Percentiles rank a stretch among this genome's conserved stretches.
Evolutionary conservation across 192 early-diverging fungal genomes (phyloP).

Genomic region (Phlyctochytrium planicorne): DNA sequence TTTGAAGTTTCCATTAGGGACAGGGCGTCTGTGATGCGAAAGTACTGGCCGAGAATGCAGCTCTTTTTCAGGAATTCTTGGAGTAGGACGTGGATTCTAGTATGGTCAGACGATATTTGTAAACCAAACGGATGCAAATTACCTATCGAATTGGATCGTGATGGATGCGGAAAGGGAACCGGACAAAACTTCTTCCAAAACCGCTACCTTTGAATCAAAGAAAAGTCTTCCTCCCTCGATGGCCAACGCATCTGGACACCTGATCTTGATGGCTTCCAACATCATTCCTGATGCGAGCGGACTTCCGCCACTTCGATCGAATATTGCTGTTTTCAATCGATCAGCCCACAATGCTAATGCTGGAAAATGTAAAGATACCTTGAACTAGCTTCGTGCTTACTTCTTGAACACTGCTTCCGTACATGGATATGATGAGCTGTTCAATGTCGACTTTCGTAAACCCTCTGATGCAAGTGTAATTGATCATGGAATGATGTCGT

Average conservation of each 20-base stretch:
- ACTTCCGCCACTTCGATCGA: not conserved
- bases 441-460: not conserved
- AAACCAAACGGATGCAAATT: not conserved
- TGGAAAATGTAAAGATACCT: too few species aligned
- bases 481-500: not conserved
- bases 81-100: not conserved
- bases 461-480: not conserved
- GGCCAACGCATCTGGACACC: not conserved
- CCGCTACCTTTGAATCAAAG: not conserved
- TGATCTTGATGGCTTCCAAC: not conserved
- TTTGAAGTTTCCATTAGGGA: not conserved
- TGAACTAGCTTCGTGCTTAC: not conserved
- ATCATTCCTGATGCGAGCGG: not conserved
- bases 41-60: slow-evolving; percentile 1
- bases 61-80: not conserved
- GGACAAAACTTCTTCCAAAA: not conserved
- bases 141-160: slow-evolving; percentile 1
- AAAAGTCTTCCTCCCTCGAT: not conserved
- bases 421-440: not conserved
- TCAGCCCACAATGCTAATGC: not conserved
- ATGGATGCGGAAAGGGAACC: not conserved
- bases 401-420: not conserved
- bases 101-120: not conserved
- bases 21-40: not conserved
- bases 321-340: not conserved